phyloP scores from a whole-genome alignment of 805 yeast species.

The Ogataea ganodermae region DNA sequence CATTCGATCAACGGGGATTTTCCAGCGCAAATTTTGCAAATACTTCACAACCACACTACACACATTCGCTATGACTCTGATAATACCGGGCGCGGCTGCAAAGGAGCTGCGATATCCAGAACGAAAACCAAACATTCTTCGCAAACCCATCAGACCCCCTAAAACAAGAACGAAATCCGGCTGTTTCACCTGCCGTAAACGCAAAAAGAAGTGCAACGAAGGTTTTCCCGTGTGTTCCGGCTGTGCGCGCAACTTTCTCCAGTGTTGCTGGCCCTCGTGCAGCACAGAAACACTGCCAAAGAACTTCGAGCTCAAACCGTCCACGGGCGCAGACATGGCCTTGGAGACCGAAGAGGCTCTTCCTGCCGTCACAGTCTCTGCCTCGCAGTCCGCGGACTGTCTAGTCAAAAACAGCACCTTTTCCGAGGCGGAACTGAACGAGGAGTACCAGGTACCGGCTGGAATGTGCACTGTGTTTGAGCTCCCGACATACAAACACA shows the following conservation, averaged over 20 bases:
- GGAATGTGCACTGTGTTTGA: slow-evolving; percentile 32
- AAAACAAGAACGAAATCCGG: slow-evolving; percentile 36
- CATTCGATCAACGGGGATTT: too few species aligned
- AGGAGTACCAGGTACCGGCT: slow-evolving; percentile 28
- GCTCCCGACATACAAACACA: slow-evolving; percentile 26
- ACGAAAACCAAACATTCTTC: background rate
- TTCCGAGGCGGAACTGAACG: slow-evolving; percentile 10
- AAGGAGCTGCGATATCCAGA: background rate
- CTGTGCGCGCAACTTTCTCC: slow-evolving; percentile 36
- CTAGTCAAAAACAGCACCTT: too few species aligned
- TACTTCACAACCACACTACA: too few species aligned
- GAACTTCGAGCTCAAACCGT: slow-evolving; percentile 28
- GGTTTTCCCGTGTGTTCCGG: slow-evolving; percentile 36
- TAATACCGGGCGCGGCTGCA: background rate
- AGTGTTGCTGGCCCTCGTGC: slow-evolving; percentile 37
- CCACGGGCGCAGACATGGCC: slow-evolving; percentile 12
- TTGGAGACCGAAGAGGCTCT: background rate
- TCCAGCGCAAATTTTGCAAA: too few species aligned
- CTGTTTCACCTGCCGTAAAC: slow-evolving; percentile 40
- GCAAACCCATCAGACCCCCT: slow-evolving; percentile 9
- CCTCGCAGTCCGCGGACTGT: too few species aligned
- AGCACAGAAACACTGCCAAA: slow-evolving; percentile 30
- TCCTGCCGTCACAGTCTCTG: background rate
- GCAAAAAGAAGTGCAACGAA: slow-evolving; percentile 42
- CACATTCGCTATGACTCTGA: background rate